These are phyloP conservation scores for Pyrrhoderma lamaoense DNA, from an alignment of 1,284 basidiomycete species.

Conservation along the genomic window DNA sequence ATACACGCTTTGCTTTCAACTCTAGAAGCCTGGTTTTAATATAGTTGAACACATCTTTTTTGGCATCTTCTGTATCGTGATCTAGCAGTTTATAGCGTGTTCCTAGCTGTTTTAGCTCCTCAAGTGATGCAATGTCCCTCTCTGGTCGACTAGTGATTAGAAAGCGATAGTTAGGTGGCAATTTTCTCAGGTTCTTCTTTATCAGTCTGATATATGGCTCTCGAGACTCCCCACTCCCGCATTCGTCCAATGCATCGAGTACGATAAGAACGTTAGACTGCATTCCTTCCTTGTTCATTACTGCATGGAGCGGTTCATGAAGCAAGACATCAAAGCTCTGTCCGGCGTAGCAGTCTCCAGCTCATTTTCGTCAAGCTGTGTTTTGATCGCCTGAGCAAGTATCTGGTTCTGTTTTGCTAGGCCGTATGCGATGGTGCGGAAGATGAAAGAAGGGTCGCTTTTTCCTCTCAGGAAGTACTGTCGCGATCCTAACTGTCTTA, in stretches of 20 bases:
- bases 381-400: neutral
- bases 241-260: slow-evolving; percentile 8
- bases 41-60: too few relatives aligned
- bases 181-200: neutral
- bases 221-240: neutral
- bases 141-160: too few relatives aligned
- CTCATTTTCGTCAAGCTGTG: too few relatives aligned
- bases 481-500: slow-evolving; percentile 7
- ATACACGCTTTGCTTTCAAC: too few relatives aligned
- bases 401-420: slow-evolving; percentile 10
- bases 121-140: too few relatives aligned
- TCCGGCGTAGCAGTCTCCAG: too few relatives aligned
- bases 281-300: neutral
- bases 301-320: neutral
- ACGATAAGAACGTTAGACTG: neutral
- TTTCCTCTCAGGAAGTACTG: slow-evolving; percentile 19
- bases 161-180: neutral
- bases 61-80: too few relatives aligned
- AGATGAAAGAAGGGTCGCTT: slow-evolving; percentile 12
- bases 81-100: too few relatives aligned
- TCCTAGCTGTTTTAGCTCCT: too few relatives aligned
- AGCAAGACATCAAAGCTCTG: slow-evolving; percentile 1
- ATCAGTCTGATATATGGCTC: neutral
- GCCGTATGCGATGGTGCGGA: slow-evolving; percentile 20
- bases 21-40: too few relatives aligned